Conservation (phyloP, 305 asterid species). For the Nicotiana rustica region DNA sequence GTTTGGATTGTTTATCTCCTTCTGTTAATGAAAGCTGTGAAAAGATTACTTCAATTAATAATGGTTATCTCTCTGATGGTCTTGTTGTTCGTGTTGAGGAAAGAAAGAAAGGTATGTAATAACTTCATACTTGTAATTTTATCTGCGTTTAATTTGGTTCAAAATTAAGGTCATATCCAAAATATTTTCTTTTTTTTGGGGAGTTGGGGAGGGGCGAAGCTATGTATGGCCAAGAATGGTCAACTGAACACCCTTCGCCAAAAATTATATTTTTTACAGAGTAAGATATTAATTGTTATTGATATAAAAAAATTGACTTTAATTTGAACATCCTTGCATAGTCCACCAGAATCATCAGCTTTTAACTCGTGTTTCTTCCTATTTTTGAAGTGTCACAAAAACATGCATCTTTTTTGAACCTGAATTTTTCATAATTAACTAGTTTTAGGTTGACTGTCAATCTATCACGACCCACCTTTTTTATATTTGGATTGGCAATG, state of each 20-base stretch:
- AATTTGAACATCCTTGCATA: too few relatives aligned
- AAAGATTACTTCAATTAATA: constrained; percentile 32
- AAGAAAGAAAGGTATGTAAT: constrained; percentile 65
- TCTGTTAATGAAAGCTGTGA: constrained; percentile 46
- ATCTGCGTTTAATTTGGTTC: not conserved
- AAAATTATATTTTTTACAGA: too few relatives aligned
- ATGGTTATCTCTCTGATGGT: constrained; percentile 63
- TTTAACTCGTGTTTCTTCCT: not conserved
- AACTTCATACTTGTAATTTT: too few relatives aligned
- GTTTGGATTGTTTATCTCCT: constrained; percentile 66
- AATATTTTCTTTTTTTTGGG: not conserved
- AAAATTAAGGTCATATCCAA: not conserved
- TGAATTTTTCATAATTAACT: not conserved
- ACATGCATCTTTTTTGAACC: not conserved
- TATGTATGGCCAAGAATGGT: too few relatives aligned
- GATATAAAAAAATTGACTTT: too few relatives aligned
- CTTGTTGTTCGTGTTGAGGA: constrained; percentile 49
- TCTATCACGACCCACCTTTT: fast-evolving
- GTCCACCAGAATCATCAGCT: not conserved
- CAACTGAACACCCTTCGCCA: too few relatives aligned
- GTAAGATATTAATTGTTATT: too few relatives aligned
- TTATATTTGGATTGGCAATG: too few relatives aligned
- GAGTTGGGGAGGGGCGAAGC: not conserved
- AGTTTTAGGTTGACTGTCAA: not conserved
- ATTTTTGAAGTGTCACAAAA: not conserved